Conservation (phyloP, 1,284 basidiomycete genomes). For the Cutaneotrichosporon sp. region DNA sequence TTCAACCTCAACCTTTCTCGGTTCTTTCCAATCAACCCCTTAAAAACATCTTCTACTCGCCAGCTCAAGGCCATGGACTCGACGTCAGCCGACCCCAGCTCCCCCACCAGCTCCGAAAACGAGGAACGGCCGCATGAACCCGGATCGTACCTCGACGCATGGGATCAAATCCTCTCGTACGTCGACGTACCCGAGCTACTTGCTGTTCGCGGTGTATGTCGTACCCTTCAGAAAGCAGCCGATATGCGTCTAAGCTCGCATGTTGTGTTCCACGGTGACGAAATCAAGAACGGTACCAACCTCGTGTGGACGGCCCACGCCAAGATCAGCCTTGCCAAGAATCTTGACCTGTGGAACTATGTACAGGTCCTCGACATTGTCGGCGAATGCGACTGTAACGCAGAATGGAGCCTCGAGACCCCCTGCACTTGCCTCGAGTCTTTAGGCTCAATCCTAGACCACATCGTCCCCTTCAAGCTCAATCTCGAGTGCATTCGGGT, state of each 20-base stretch:
- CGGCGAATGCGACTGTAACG: not conserved
- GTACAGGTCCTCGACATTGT: not conserved
- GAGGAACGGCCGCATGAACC: not conserved
- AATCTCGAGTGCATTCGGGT: not conserved
- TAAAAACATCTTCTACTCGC: too few species aligned
- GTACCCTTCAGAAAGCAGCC: not conserved
- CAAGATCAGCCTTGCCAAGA: not conserved
- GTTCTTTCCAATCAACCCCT: too few species aligned
- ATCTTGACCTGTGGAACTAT: not conserved
- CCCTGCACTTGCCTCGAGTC: not conserved
- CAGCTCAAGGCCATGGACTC: too few species aligned
- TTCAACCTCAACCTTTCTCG: too few species aligned
- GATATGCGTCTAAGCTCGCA: not conserved
- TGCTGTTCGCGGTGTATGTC: not conserved
- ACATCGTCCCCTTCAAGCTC: not conserved
- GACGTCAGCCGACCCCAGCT: too few species aligned
- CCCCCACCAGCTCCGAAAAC: not conserved
- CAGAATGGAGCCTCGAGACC: not conserved
- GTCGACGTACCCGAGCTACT: not conserved
- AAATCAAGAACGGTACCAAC: not conserved
- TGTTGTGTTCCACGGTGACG: not conserved
- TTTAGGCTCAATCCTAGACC: not conserved
- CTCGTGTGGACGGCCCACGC: not conserved
- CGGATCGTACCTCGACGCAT: not conserved
- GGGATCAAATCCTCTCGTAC: not conserved